Evolutionary conservation across 768 basidiomycete genomes (phyloP).

Genomic region (Daedaleopsis nitida): DNA sequence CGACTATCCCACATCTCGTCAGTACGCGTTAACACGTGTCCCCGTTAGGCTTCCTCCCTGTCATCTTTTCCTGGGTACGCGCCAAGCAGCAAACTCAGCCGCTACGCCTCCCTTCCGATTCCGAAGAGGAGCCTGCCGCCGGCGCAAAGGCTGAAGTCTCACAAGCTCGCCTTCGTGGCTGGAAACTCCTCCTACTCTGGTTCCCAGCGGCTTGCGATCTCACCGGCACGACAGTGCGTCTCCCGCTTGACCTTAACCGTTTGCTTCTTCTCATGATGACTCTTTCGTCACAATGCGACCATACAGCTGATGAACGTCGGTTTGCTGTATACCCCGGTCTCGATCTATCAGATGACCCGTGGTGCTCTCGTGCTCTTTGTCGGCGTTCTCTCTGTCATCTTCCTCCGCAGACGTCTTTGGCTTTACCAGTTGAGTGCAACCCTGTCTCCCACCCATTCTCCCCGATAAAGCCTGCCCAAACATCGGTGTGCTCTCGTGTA

Average conservation of each 20-base stretch:
- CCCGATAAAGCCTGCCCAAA: constrained; percentile 9
- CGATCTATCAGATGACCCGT: constrained; percentile 96
- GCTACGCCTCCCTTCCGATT: constrained; percentile 57
- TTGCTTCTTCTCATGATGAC: constrained; percentile 14
- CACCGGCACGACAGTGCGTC: constrained; percentile 81
- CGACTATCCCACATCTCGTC: constrained; percentile 15
- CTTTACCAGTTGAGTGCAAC: constrained; percentile 72
- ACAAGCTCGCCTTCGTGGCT: constrained; percentile 56
- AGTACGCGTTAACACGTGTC: constrained; percentile 16
- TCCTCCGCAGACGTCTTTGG: constrained; percentile 83
- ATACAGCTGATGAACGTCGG: constrained; percentile 89
- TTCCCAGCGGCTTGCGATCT: constrained; percentile 89
- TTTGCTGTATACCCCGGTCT: constrained; percentile 93
- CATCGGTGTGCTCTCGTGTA: not conserved
- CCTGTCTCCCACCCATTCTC: constrained; percentile 19
- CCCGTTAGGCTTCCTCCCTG: constrained; percentile 76
- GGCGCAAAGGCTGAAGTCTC: constrained; percentile 23
- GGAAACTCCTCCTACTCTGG: constrained; percentile 78
- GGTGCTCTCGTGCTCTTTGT: constrained; percentile 95
- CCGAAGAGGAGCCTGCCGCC: constrained; percentile 38
- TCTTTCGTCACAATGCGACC: constrained; percentile 17
- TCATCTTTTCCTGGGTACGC: constrained; percentile 69
- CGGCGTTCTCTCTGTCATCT: constrained; percentile 86
- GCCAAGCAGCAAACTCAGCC: constrained; percentile 46
- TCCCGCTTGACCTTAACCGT: constrained; percentile 9